Conservation (phyloP, 495 filamentous ascomycete genomes). For the Aspergillus ostianus region DNA sequence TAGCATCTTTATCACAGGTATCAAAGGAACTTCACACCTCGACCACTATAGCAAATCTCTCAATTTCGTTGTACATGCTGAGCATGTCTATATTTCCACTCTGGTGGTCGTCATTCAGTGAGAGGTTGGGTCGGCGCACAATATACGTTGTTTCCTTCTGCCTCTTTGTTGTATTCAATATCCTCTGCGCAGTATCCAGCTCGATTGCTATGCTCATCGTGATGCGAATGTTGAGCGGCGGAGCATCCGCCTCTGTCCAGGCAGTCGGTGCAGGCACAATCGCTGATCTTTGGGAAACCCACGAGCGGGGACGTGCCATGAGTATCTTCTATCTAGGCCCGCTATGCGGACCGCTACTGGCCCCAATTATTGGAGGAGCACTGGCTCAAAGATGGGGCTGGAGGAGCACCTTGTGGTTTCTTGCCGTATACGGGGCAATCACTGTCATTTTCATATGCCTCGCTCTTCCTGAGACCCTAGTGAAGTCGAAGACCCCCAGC, state of each 20-base stretch:
- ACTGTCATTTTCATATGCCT: constrained; percentile 62
- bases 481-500: constrained; percentile 22
- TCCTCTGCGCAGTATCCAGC: constrained; percentile 67
- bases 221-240: constrained; percentile 79
- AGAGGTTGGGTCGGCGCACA: constrained; percentile 74
- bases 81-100: constrained; percentile 87
- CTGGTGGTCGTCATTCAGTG: constrained; percentile 93
- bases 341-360: constrained; percentile 78
- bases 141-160: constrained; percentile 84
- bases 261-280: constrained; percentile 92
- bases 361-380: constrained; percentile 83
- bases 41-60: constrained; percentile 74
- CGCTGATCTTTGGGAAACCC: constrained; percentile 84
- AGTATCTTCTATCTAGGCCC: constrained; percentile 90
- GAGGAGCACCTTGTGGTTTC: constrained; percentile 87
- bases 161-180: constrained; percentile 75
- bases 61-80: constrained; percentile 86
- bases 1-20: constrained; percentile 73
- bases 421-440: constrained; percentile 70
- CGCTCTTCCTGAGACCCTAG: constrained; percentile 68
- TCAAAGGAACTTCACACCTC: constrained; percentile 61
- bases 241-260: constrained; percentile 83
- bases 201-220: constrained; percentile 84
- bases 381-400: constrained; percentile 71
- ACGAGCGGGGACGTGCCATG: constrained; percentile 85